Evolutionary conservation across 257 asterid genomes (phyloP), one percentile per base, ranked within the genome.

Genomic region (Solanum rostratum): DNA sequence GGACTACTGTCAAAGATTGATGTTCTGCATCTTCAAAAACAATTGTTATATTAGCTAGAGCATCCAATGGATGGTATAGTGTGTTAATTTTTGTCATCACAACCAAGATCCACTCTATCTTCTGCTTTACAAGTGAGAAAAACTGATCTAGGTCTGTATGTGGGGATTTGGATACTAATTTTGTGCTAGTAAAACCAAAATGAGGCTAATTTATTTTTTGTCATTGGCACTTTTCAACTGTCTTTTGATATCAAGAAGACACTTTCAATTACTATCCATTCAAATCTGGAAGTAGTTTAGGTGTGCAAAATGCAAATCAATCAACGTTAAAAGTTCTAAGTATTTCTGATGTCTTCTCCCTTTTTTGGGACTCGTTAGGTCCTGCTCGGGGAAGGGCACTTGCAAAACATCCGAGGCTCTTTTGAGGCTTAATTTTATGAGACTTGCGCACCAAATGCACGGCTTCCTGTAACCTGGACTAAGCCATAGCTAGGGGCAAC

Each of bases 1-100:
- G 97, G 74, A 89, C 97, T 4, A 71, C 79, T 3, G 93, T 94
- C 68, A 91, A 87, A 82, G 97, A 94, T 54, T 95, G 88, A 93
- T 79, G n/a, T 66, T 66, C 69, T 37, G 87, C 18, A 19, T 27
- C 63, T 43, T 66, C 5, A 22, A 24, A 62, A 76, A 18, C 39
- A 27, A 5, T 50, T 18, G 82, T 50, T 29, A 18, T 15, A 78
- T 10, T 10, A 10, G 63, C 82, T 78, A 50, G 46, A 27, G 74
- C 62, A 41, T 70, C 53, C 30, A 70, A 20, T 53, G 74, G 46
- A 10, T 19, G 30, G 11, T n/a, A 5, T 18, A 3, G 10, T 78
- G 10, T 74, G 27, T 1, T 66, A 46, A 50, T 15, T 19, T 60
- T 49, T 74, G 81, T 74, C 59, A 46, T 74, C 60, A 46, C 81